Base-by-base conservation (phyloP, 768 basidiomycete species). In the Albatrellus ellisii region DNA sequence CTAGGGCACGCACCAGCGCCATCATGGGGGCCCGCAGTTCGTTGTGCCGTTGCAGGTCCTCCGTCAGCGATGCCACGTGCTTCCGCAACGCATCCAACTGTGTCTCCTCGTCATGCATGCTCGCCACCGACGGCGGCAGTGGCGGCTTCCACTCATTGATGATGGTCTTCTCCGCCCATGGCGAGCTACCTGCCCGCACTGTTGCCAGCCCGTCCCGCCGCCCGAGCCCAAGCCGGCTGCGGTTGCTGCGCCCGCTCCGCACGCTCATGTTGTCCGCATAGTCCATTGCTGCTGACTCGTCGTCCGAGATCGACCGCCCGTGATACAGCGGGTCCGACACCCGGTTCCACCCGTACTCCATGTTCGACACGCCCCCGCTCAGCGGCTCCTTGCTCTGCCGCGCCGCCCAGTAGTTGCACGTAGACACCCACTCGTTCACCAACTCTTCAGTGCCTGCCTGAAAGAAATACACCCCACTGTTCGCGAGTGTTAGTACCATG, bases 341-440 rank as follows among this genome's bases (percentile, higher is more conserved):
- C 15, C 87, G 73, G 58, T 77, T 92, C 95, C 95, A 99, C 7
- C 95, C 95, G 56, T 98, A 95, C 59, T 99, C 95, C 86, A 98
- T 94, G 63, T 98, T 99, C 37, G 89, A 91, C 6, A 99, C 92
- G 18, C 95, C 95, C 4, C 95, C 95, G 2, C 85, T 73, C 2
- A 99, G 71, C 1, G 95, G 95, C 56, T 97, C 92, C 53, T 94
- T 91, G 60, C 87, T 90, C 43, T 79, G 86, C 34, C 95, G 71
- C 2, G 94, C 95, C 0, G 95, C 88, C 95, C 95, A 98, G 58
- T 99, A 99, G 65, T 98, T 99, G 73, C 94, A 97, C 0, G 95
- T 95, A 29, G 86, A 81, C 6, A 95, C 92, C 95, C 95, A 98
- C 60, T 99, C 95, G 53, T 86, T 85, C 38, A 95, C 91, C n/a